These are phyloP conservation scores for Globisporangium polare DNA, from an alignment of 352 stramenopile species.

Conservation along the genomic window DNA sequence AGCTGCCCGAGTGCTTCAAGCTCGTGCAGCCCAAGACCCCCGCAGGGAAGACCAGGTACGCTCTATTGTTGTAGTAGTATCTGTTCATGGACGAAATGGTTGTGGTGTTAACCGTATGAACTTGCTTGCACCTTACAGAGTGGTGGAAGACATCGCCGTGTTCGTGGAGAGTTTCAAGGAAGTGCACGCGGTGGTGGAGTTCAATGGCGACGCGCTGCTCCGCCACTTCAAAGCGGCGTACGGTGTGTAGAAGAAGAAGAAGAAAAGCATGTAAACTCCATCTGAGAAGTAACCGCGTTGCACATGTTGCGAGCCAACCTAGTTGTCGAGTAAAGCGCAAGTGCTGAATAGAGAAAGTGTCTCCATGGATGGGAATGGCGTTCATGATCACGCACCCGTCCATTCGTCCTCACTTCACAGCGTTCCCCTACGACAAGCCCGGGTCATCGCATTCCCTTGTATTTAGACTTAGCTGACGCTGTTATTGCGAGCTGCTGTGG, in stretches of 20 bases:
- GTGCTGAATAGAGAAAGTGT: too few relatives aligned
- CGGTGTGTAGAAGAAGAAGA: conserved; percentile 17
- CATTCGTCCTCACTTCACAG: too few relatives aligned
- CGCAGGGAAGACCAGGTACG: conserved; percentile 67
- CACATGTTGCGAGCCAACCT: too few relatives aligned
- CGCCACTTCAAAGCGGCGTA: conserved; percentile 63
- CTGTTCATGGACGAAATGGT: neutral
- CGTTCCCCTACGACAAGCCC: too few relatives aligned
- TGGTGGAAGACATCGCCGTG: conserved; percentile 66
- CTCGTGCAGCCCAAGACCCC: conserved; percentile 70
- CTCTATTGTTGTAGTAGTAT: neutral
- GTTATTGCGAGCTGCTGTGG: neutral
- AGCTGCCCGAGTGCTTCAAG: conserved; percentile 88
- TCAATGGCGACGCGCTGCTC: conserved; percentile 57
- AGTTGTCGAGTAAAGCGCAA: too few relatives aligned
- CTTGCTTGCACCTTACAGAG: conserved; percentile 22
- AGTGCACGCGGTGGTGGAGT: conserved; percentile 57
- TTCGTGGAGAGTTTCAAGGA: conserved; percentile 77
- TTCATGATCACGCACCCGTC: too few relatives aligned
- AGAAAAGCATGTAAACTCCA: neutral
- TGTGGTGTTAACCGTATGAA: neutral
- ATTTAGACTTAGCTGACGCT: conserved; percentile 1
- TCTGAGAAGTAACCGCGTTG: too few relatives aligned
- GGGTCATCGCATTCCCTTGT: neutral
- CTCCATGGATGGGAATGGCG: too few relatives aligned